Base-by-base conservation (phyloP, 2,329 filamentous ascomycete genomes). In the Pestalotiopsis sp. region DNA sequence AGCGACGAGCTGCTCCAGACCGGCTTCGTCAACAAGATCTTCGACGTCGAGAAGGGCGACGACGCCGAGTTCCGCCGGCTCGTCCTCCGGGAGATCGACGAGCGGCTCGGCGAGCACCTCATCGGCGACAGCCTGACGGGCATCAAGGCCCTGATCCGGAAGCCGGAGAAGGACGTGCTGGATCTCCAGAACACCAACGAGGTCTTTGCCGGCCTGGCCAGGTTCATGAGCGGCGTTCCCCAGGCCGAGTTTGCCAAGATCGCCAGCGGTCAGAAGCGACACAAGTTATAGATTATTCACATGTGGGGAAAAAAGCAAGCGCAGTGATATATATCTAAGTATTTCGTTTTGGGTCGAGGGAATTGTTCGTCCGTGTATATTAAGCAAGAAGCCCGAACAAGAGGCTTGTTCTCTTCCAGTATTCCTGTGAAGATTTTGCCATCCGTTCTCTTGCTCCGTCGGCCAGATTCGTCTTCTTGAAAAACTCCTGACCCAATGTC, bases 241-340 rank as follows among this genome's bases (percentile, higher is more conserved):
- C 94, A 98, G 84, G 87, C 92, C 79, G 93, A 98, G 84, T 98
- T 98, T 78, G 83, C 86, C 76, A 95, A 93, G 85, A 83, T 98
- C 77, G 94, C 94, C 1, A 90, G 86, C 71, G 94, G 95, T 13
- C 89, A 96, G 86, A 98, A 98, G 89, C 93, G 91, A 78, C 96
- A 99, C 83, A 98, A 98, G 84, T 82, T 98, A 79, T 97, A 84
- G 72, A 23, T 49, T 13, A 14, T 49, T n/a, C 14, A 60, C 52
- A 31, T n/a, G 7, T 2, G 1, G 31, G 31, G 1, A 9, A 25
- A 45, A 38, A 25, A 63, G 62, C 25, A 66, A 41, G 65, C 63
- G 17, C 61, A 27, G 57, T 27, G 31, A 17, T 11, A 36, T 62
- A 20, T 60, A 57, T 67, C 60, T 67, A 62, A 61, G 57, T 61